Evolutionary conservation across 2,329 filamentous ascomycete genomes (phyloP), one percentile per base, ranked within the genome.

Genomic region (Pseudogymnoascus sp.): DNA sequence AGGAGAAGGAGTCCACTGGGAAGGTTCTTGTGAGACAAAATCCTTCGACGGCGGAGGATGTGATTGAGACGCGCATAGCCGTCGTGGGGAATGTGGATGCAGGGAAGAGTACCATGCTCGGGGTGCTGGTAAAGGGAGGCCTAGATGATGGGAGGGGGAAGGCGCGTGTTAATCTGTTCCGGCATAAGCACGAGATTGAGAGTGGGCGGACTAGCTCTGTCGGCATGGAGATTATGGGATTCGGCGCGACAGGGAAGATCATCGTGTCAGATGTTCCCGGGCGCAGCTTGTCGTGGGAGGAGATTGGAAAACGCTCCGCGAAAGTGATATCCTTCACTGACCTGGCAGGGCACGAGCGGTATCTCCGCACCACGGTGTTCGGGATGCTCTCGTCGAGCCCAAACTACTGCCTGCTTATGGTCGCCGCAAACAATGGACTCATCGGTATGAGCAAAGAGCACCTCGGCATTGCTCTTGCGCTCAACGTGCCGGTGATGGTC

Each of bases 371-470:
- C 1, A 99, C 94, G 0, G 93, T 99, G 26, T 99, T 99, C 72
- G 94, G 94, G 1, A 81, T 99, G 68, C 78, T 99, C 23, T 96
- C 91, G 62, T 95, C 91, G 75, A 95, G 92, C 78, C 94, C 94
- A 0, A 96, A 97, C 72, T 99, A 97, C 78, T 97, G 94, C 73
- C 78, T 99, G 29, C 84, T 99, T 58, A 99, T 99, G 94, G 94
- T 99, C 0, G 94, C 94, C 11, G 94, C 94, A 16, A 99, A 99
- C 71, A 97, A 99, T 72, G 94, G 94, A 3, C 80, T 99, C 52
- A 90, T 97, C 55, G 94, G 94, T 19, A 99, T 97, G 94, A 96
- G 91, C 76, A 96, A 95, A 80, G 94, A 99, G 78, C 94, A 99
- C 74, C 79, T 99, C 3, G 94, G 94, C 14, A 96, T 99, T 66